phyloP scores from a whole-genome alignment of 2,329 filamentous ascomycete species.

The Venturia nashicola region DNA sequence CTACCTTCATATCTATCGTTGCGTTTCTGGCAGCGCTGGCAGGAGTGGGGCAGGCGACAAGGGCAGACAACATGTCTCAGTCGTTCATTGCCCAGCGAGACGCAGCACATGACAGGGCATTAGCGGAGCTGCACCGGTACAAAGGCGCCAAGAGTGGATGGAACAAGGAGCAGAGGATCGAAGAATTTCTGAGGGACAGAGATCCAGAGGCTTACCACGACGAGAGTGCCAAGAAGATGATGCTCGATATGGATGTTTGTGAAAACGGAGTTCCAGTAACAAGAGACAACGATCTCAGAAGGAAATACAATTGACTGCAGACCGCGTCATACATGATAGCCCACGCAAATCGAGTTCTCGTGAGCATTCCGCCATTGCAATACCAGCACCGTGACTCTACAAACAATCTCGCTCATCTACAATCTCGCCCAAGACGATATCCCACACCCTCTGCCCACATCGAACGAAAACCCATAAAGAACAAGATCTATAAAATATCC shows the following conservation, averaged over 20 bases:
- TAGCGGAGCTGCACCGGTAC: conserved; percentile 47
- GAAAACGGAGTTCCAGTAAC: conserved; percentile 5
- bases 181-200: conserved; percentile 58
- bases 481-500: no score
- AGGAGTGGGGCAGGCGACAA: conserved; percentile 57
- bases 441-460: no score
- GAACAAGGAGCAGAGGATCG: conserved; percentile 46
- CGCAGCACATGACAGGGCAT: conserved; percentile 53
- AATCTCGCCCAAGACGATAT: no score
- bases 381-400: no score
- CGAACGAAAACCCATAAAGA: no score
- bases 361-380: neutral
- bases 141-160: conserved; percentile 40
- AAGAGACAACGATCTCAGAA: conserved; percentile 2
- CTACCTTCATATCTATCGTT: conserved; percentile 63
- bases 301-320: conserved; percentile 3
- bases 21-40: conserved; percentile 57
- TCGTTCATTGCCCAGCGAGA: conserved; percentile 55
- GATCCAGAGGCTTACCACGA: conserved; percentile 10
- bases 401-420: no score
- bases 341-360: neutral
- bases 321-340: neutral
- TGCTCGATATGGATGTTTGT: conserved; percentile 9
- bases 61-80: conserved; percentile 50
- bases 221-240: conserved; percentile 6